Conservation (phyloP, 371 early-diverging fungal species). For the Mucor lusitanicus region DNA sequence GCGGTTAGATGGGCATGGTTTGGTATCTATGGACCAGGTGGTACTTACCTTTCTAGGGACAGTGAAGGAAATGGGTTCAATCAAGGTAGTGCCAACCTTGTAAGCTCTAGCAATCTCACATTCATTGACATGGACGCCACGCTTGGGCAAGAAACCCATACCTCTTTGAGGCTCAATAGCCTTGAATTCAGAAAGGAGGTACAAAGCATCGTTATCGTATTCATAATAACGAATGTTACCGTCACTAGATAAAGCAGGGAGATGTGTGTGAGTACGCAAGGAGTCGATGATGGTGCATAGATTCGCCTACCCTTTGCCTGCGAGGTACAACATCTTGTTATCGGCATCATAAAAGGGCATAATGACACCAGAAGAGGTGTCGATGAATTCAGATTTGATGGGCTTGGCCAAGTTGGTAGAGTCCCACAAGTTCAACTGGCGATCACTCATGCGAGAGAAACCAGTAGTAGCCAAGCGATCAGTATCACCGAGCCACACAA, state of each 20-base stretch:
- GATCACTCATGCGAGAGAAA: constrained; percentile 90
- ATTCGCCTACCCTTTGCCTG: constrained; percentile 80
- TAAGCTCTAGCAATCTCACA: constrained; percentile 92
- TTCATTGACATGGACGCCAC: constrained; percentile 82
- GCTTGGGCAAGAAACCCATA: constrained; percentile 92
- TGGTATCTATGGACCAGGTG: too few species aligned
- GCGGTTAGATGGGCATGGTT: not conserved
- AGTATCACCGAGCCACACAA: constrained; percentile 86
- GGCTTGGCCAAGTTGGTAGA: constrained; percentile 72
- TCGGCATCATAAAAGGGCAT: constrained; percentile 96
- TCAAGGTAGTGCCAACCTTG: constrained; percentile 82
- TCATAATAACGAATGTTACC: constrained; percentile 98
- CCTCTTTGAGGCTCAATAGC: constrained; percentile 95
- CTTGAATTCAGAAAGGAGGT: constrained; percentile 83
- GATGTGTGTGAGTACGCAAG: not conserved
- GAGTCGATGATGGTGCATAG: not conserved
- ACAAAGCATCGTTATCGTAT: constrained; percentile 84
- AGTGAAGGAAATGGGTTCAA: constrained; percentile 96
- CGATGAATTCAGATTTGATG: constrained; percentile 78
- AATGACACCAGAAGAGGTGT: constrained; percentile 92
- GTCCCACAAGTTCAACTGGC: constrained; percentile 94
- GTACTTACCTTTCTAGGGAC: constrained; percentile 91
- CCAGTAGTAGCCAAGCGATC: constrained; percentile 92
- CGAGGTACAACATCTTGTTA: constrained; percentile 89
- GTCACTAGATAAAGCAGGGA: constrained; percentile 65